Evolutionary conservation across 2,329 filamentous ascomycete species (phyloP), one percentile per base, ranked within the genome.

Genomic region (Passalora sequoiae): DNA sequence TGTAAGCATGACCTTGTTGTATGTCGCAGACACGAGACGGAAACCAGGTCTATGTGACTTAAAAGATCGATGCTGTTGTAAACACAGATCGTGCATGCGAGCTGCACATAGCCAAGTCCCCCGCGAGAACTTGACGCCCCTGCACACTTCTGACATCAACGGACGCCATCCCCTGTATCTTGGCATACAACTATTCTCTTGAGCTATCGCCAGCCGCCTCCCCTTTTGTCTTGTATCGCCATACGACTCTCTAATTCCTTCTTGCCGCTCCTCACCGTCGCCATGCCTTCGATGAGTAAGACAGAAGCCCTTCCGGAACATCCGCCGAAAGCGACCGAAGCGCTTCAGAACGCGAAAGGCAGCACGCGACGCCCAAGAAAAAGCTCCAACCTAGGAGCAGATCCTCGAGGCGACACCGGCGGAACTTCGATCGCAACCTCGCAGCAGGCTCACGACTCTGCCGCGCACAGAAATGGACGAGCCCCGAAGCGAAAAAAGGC

Each of bases 361-460:
- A 36, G 33, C 33, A 44, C 44, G 27, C 49, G 54, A 48, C 51
- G 46, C 7, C 40, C 40, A 42, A 46, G 59, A 32, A 55, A 57
- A 50, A 62, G 57, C 39, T 61, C 59, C 57, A 71, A 64, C 27
- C 63, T 77, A 12, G 73, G 73, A 22, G 70, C 65, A 28, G 74
- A 77, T 48, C 69, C 75, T 19, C 66, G 69, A 20, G 73, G 74
- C 45, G 74, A 77, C 56, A 76, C 69, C 28, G 69, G 69, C 50
- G 72, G 66, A 20, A 70, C 69, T 24, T 67, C 73, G 13, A 62
- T 77, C 39, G 73, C 74, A 45, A 77, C 75, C 12, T 31, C 44
- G 8, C 33, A 41, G 28, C 42, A 44, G 45, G 38, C 21, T 31
- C 38, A 52, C 43, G 29, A 51, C 47, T 47, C 55, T 54, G 32